phyloP scores from a whole-genome alignment of 78 protist genomes.

The Cavenderia fasciculata region DNA sequence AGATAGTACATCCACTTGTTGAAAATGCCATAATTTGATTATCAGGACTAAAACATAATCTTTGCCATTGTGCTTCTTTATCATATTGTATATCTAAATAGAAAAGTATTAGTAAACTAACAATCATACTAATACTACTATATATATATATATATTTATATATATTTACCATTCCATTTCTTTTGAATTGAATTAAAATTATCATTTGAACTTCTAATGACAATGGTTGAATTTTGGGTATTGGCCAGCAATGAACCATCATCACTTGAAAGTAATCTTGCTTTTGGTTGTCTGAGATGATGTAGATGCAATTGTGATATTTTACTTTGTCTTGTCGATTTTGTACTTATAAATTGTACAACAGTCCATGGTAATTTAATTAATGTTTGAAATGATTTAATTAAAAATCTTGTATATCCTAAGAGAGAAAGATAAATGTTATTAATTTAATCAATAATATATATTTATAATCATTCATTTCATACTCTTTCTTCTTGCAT shows the following conservation, averaged over 20 bases:
- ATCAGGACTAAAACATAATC: conserved; percentile 64
- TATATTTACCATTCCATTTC: conserved; percentile 32
- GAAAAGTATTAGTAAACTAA: not conserved
- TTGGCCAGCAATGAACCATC: conserved; percentile 53
- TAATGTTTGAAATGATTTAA: not conserved
- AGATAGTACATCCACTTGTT: conserved; percentile 61
- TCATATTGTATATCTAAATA: conserved; percentile 20
- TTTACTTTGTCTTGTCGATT: conserved; percentile 25
- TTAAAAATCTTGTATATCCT: not conserved
- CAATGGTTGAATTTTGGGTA: conserved; percentile 34
- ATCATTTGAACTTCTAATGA: conserved; percentile 47
- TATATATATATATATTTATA: not conserved
- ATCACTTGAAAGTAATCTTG: conserved; percentile 16
- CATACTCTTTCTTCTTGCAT: not conserved
- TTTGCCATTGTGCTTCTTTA: conserved; percentile 70
- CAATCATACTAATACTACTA: not conserved
- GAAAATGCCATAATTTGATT: conserved; percentile 52
- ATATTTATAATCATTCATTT: not conserved
- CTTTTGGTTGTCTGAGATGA: conserved; percentile 21
- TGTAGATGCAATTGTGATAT: conserved; percentile 45
- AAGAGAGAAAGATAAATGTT: not conserved
- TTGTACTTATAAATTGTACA: not conserved
- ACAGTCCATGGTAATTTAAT: not conserved
- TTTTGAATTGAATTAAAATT: conserved; percentile 49
- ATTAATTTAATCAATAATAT: not conserved